Evolutionary conservation across 2,329 filamentous ascomycete species (phyloP).

Genomic region (Fusarium anguioides): DNA sequence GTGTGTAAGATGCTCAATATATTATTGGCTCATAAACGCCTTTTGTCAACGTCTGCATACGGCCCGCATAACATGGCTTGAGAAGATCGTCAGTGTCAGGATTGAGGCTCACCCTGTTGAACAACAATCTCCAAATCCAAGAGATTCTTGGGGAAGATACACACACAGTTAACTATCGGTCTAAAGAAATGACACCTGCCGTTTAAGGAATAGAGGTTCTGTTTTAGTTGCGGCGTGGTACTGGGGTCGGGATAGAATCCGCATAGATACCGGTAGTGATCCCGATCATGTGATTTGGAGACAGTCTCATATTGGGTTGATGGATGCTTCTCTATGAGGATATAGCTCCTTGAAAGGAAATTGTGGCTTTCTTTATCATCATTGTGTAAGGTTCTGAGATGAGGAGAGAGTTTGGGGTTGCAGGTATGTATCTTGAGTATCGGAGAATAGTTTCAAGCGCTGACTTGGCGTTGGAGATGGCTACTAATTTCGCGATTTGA

Average conservation of each 20-base stretch:
- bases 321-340: background rate
- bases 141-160: background rate
- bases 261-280: background rate
- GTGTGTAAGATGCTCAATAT: slow-evolving; percentile 70
- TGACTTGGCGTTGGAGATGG: background rate
- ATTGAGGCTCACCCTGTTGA: slow-evolving; percentile 63
- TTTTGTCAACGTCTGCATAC: slow-evolving; percentile 64
- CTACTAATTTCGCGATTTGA: background rate
- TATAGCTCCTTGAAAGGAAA: background rate
- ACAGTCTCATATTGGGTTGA: background rate
- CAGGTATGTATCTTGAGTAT: background rate
- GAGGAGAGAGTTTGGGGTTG: no score
- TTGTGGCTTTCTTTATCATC: background rate
- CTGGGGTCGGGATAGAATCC: background rate
- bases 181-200: slow-evolving; percentile 11
- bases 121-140: slow-evolving; percentile 41
- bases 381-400: background rate
- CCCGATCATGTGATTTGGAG: slow-evolving; percentile 23
- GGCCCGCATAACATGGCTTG: slow-evolving; percentile 65
- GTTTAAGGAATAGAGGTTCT: background rate
- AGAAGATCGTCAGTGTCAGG: slow-evolving; percentile 72
- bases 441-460: background rate
- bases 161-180: background rate
- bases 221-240: slow-evolving; percentile 3
- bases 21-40: slow-evolving; percentile 68